These are phyloP conservation scores for Ailanthus altissimus DNA, from an alignment of 345 rosid species.

Conservation along the genomic window DNA sequence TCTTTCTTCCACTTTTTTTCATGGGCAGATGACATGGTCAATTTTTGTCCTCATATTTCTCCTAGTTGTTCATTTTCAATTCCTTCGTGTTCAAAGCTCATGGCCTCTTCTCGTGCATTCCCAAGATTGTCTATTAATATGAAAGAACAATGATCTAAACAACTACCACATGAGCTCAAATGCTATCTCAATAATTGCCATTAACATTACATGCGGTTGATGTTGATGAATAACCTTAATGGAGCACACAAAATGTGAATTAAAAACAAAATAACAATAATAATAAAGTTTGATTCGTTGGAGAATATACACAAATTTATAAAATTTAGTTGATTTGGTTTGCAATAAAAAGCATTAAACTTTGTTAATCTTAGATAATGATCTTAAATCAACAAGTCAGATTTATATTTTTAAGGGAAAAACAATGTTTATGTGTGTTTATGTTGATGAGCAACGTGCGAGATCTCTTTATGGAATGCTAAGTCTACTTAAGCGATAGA, in stretches of 20 bases:
- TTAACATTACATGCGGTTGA: neutral
- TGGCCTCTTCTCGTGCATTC: neutral
- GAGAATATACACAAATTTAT: neutral
- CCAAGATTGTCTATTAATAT: neutral
- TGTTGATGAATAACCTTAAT: neutral
- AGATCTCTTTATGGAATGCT: too few relatives aligned
- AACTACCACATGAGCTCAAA: conserved; percentile 8
- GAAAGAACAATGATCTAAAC: neutral
- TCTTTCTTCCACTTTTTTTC: too few relatives aligned
- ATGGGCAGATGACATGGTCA: neutral
- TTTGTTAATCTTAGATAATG: too few relatives aligned
- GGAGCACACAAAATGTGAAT: neutral
- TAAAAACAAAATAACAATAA: neutral
- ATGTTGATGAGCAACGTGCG: too few relatives aligned
- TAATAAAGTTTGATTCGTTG: too few relatives aligned
- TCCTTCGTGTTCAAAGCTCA: neutral
- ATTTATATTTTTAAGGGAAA: too few relatives aligned
- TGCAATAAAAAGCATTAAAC: neutral
- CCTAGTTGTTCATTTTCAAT: neutral
- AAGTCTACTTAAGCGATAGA: too few relatives aligned
- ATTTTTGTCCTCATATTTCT: neutral
- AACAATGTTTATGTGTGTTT: too few relatives aligned
- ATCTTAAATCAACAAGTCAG: too few relatives aligned
- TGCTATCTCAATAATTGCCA: conserved; percentile 4
- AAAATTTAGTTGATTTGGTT: neutral